These are phyloP conservation scores for Peniophora sp. DNA, from an alignment of 1,284 basidiomycete genomes.

Conservation along the genomic window DNA sequence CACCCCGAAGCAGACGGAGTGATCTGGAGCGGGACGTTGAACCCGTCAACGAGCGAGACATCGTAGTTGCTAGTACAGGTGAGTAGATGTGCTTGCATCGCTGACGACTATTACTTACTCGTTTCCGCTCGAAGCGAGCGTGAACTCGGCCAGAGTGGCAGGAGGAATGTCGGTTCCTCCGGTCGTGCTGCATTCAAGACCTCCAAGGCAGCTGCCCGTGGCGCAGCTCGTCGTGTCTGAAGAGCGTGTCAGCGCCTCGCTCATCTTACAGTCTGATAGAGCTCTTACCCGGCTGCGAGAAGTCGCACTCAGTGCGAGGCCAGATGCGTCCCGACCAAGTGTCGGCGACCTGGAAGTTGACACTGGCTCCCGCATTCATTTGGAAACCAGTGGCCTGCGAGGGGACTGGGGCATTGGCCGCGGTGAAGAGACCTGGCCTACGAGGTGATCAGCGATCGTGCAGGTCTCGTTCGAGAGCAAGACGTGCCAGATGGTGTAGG, in stretches of 20 bases:
- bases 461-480: not conserved
- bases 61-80: not conserved
- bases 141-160: constrained; percentile 37
- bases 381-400: constrained; percentile 37
- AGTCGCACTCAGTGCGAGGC: constrained; percentile 33
- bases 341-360: constrained; percentile 35
- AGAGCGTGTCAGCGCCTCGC: constrained; percentile 32
- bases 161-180: constrained; percentile 37
- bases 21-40: constrained; percentile 33
- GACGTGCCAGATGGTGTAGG: constrained; percentile 7
- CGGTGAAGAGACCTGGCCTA: constrained; percentile 5
- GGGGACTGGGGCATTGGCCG: constrained; percentile 17
- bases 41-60: constrained; percentile 33
- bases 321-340: constrained; percentile 46
- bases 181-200: constrained; percentile 31
- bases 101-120: constrained; percentile 13
- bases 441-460: not conserved
- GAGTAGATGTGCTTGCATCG: not conserved
- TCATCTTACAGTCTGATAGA: constrained; percentile 28
- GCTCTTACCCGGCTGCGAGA: constrained; percentile 31
- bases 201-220: constrained; percentile 39
- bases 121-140: constrained; percentile 20
- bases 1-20: constrained; percentile 32
- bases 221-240: constrained; percentile 35
- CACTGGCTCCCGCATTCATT: constrained; percentile 26